phyloP scores from a whole-genome alignment of 139 green algal genomes.

The Tetraselmis chui region DNA sequence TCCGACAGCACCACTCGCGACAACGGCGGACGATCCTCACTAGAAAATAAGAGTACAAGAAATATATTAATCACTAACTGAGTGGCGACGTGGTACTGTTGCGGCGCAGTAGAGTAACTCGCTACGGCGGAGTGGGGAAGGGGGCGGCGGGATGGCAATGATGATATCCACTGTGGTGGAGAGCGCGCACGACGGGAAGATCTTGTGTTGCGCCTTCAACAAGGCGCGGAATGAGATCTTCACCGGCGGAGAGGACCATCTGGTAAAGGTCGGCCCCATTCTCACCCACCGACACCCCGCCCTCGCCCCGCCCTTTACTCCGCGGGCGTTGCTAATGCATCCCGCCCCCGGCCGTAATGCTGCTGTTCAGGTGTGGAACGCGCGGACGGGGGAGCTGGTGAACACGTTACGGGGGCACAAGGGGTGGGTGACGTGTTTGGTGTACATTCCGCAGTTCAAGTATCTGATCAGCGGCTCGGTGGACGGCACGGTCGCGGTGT shows the following conservation, averaged over 20 bases:
- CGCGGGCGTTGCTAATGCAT: too few species aligned
- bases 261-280: background rate
- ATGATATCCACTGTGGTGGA: background rate
- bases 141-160: background rate
- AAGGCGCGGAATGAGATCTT: background rate
- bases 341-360: too few species aligned
- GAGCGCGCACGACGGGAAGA: background rate
- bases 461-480: slow-evolving; percentile 58
- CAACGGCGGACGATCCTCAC: background rate
- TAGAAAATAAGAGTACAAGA: too few species aligned
- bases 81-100: too few species aligned
- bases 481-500: slow-evolving; percentile 56
- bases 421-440: slow-evolving; percentile 56
- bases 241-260: background rate
- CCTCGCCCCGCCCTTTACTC: too few species aligned
- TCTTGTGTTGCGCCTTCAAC: background rate
- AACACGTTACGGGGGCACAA: slow-evolving; percentile 51
- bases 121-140: too few species aligned
- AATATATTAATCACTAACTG: too few species aligned
- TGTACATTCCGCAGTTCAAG: slow-evolving; percentile 36
- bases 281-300: too few species aligned
- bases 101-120: too few species aligned
- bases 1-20: background rate
- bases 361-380: slow-evolving; percentile 63
- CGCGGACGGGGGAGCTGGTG: slow-evolving; percentile 39